These are phyloP conservation scores for Knufia fluminis DNA, from an alignment of 2,329 filamentous ascomycete species.

Conservation along the genomic window DNA sequence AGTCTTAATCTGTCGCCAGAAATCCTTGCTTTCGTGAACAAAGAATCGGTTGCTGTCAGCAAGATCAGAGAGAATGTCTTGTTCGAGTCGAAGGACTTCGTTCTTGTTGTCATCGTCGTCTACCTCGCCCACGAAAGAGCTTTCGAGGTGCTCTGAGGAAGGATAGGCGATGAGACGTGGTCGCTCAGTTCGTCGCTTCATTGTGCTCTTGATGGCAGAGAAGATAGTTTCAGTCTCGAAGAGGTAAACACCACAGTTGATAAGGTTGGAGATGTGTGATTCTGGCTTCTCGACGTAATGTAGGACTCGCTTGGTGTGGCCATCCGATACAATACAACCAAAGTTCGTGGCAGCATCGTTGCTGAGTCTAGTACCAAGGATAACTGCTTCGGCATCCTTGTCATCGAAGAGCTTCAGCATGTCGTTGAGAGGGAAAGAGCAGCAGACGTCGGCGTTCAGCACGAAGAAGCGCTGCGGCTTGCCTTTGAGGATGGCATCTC, in stretches of 20 bases:
- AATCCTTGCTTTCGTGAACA: conserved; percentile 97
- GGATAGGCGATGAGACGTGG: conserved; percentile 91
- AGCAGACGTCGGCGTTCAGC: conserved; percentile 96
- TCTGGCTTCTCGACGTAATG: conserved; percentile 99
- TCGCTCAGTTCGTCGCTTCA: conserved; percentile 88
- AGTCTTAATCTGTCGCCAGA: conserved; percentile 99
- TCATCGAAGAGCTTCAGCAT: conserved; percentile 94
- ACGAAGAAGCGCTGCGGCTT: conserved; percentile 93
- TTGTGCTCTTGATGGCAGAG: conserved; percentile 85
- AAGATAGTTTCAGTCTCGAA: conserved; percentile 95
- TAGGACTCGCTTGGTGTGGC: conserved; percentile 86
- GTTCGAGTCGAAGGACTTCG: conserved; percentile 87
- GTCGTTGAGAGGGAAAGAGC: conserved; percentile 89
- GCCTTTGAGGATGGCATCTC: conserved; percentile 95
- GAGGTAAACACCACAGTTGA: conserved; percentile 98
- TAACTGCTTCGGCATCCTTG: conserved; percentile 92
- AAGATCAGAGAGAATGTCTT: conserved; percentile 91
- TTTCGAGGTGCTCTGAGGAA: conserved; percentile 84
- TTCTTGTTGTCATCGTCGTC: conserved; percentile 68
- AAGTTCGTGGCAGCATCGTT: conserved; percentile 93
- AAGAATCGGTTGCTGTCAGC: conserved; percentile 97
- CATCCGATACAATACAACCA: conserved; percentile 92
- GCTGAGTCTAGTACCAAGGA: conserved; percentile 82
- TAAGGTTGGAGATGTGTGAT: conserved; percentile 92
- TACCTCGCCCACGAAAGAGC: conserved; percentile 56